These are phyloP conservation scores for Apiospora arundinis DNA, from an alignment of 2,329 filamentous ascomycete species.

Conservation along the genomic window DNA sequence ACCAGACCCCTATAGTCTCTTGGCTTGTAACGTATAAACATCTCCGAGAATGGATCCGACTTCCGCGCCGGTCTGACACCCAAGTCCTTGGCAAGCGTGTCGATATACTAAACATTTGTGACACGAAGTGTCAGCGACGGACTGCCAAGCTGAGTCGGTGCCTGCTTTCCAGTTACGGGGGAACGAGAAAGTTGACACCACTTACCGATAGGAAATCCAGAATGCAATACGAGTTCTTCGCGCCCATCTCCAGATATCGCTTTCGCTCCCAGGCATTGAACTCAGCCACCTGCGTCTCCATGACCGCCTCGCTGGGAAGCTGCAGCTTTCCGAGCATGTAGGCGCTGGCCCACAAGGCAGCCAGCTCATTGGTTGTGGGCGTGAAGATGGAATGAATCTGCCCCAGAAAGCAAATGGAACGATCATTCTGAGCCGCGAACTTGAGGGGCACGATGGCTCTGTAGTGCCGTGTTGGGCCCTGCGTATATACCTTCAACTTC, in stretches of 20 bases:
- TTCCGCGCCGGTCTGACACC: conserved; percentile 28
- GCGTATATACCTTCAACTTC: background rate
- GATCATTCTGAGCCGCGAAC: conserved; percentile 32
- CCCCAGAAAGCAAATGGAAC: conserved; percentile 32
- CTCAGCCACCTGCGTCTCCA: conserved; percentile 39
- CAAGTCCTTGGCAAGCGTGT: conserved; percentile 31
- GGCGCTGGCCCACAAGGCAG: conserved; percentile 40
- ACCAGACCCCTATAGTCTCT: conserved; percentile 11
- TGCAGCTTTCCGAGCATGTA: conserved; percentile 39
- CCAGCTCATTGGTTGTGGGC: conserved; percentile 37
- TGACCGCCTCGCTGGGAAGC: conserved; percentile 36
- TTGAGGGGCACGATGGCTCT: conserved; percentile 30
- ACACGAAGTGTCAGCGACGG: background rate
- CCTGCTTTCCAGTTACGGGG: no score
- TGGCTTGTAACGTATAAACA: conserved; percentile 17
- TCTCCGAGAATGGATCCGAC: conserved; percentile 3
- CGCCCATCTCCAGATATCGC: conserved; percentile 22
- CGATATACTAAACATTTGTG: conserved; percentile 22
- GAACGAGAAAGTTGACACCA: background rate
- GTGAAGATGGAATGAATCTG: conserved; percentile 36
- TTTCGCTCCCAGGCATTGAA: conserved; percentile 43
- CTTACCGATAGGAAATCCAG: conserved; percentile 22
- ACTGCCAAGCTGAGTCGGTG: no score
- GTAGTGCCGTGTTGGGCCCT: conserved; percentile 21
- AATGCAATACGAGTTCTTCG: conserved; percentile 24